Evolutionary conservation across 2,329 filamentous ascomycete species (phyloP), one percentile per base, ranked within the genome.

Genomic region (Penicillium sp.): DNA sequence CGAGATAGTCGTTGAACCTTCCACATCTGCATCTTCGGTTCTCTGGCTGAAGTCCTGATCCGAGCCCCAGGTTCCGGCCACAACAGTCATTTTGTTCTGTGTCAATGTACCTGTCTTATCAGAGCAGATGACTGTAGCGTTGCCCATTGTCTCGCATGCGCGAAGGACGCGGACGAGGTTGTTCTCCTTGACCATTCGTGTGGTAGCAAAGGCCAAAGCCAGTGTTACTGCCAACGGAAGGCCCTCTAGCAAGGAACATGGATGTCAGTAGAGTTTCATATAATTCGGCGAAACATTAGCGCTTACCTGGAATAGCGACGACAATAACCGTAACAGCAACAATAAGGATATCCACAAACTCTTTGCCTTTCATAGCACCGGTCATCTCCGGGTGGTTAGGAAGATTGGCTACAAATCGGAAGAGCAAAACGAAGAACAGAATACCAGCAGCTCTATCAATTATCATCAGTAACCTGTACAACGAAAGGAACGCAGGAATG

Each of bases 341-440:
- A 55, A 89, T 88, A 60, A 89, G 81, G 52, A 88, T 87, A 52
- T 84, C 78, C 57, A 88, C 75, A 60, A 88, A 88, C 45, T 80
- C 76, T 61, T 91, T 87, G 8, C 86, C 89, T 71, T 94, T 95
- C 46, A 82, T 68, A 3, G 87, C 82, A 3, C 88, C 76, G 0
- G 77, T 77, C 13, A 9, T 48, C 2, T 71, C 71, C 3, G 63
- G 56, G 51, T 79, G 75, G 17, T 68, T 72, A 48, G 69, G 77
- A 3, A 95, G 77, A 12, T 80, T 72, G 42, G 83, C 87, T 9
- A 93, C 74, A 64, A 95, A 96, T 61, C 88, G 80, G 71, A 95
- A 90, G 62, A 95, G 81, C 13, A 95, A 76, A 40, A 94, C 85
- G 41, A 91, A 76, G 70, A 96, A 95, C 41, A 95, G 75, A 13